Base-by-base conservation (phyloP, 768 basidiomycete species). In the Podaxis sp. region DNA sequence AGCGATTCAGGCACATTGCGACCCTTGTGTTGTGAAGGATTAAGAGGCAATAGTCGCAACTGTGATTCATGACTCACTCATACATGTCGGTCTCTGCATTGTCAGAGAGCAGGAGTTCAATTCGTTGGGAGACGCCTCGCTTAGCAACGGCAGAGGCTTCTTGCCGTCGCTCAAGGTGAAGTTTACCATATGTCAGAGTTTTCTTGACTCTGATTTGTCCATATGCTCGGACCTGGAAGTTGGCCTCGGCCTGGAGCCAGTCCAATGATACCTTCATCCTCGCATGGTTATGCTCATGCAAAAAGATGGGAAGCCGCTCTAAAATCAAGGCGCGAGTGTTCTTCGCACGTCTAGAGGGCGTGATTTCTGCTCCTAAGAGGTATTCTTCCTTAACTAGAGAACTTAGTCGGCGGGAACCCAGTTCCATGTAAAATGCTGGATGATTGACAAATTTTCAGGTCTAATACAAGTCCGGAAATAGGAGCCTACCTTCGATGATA, bases 281-380 rank as follows among this genome's bases (percentile, higher is more conserved):
- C 0, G 87, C 77, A 71, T 90, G 88, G 0, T 84, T 86, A 60
- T 95, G 91, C 68, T 98, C 96, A 57, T 96, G 90, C 4, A 99
- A 80, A 77, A 99, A 98, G 33, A 99, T 77, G 0, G 96, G 93
- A 20, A 97, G 77, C 36, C 96, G 80, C 74, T 98, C 91, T 28
- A 96, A 75, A 12, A 95, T 86, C 40, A 93, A 78, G 2, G 78
- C 67, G 2, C 86, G 85, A 10, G 81, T 82, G 10, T 88, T 85
- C 0, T 70, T 66, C 2, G 87, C 83, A 26, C 75, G 72, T 65
- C 79, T 82, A 0, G 82, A 78, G 44, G 79, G 73, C 44, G 71
- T 74, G 20, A 87, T 71, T 70, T 91, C 87, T 12, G 73, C 73
- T 3, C 82, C 77, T 0, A 85, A 80, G 56, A 85, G 82, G 68